These are phyloP conservation scores for Prunus campanulata DNA, from an alignment of 306 rosid genomes.

Conservation along the genomic window DNA sequence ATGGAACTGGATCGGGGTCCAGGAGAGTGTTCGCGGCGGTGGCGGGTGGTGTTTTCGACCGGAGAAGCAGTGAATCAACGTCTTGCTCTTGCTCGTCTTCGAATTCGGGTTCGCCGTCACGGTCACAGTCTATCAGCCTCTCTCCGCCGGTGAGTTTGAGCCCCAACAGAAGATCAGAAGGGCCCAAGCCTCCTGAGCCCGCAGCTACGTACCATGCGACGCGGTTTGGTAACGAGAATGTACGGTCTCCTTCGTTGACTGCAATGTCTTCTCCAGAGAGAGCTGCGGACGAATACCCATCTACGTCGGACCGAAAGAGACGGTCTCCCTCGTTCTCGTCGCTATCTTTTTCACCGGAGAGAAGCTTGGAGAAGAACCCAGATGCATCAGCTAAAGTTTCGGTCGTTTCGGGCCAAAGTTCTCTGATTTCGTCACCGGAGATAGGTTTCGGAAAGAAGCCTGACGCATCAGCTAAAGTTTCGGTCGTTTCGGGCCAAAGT, in stretches of 20 bases:
- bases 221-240: conserved; percentile 6
- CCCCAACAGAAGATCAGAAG: conserved; percentile 23
- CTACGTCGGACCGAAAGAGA: conserved; percentile 15
- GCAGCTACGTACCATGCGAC: conserved; percentile 7
- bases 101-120: conserved; percentile 57
- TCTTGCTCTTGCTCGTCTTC: conserved; percentile 55
- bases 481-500: conserved; percentile 15
- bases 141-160: conserved; percentile 41
- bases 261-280: conserved; percentile 30
- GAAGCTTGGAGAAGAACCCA: conserved; percentile 6
- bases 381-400: conserved; percentile 13
- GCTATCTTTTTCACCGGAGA: conserved; percentile 19
- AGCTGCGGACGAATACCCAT: conserved; percentile 11
- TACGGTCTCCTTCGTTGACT: conserved; percentile 27
- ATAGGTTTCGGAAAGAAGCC: conserved; percentile 8
- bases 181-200: conserved; percentile 16
- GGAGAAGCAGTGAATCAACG: conserved; percentile 38
- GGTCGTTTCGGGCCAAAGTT: conserved; percentile 15
- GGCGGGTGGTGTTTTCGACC: conserved; percentile 22
- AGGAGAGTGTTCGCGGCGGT: conserved; percentile 41
- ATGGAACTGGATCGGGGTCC: conserved; percentile 62
- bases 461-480: conserved; percentile 11
- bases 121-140: conserved; percentile 52
- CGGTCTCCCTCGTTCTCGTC: conserved; percentile 18
- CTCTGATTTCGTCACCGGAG: conserved; percentile 26